Base-by-base conservation (phyloP, 2,329 filamentous ascomycete species). In the Claviceps sp. region DNA sequence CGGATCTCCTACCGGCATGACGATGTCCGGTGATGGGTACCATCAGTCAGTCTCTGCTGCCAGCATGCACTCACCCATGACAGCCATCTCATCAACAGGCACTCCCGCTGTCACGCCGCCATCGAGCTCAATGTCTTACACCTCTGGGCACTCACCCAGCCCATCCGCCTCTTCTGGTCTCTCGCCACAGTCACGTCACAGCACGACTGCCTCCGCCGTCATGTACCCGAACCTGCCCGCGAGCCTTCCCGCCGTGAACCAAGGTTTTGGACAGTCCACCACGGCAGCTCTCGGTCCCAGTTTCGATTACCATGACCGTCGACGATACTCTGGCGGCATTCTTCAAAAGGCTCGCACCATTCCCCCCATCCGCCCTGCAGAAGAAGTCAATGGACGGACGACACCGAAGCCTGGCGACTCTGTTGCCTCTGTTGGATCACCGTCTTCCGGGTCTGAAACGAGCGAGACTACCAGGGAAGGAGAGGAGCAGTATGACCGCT, bases 91-190 rank as follows among this genome's bases (percentile, higher is more conserved):
- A 42, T 81, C 79, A 22, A 77, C 77, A 42, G 84, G 86, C 55
- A 90, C 86, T 14, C 85, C 87, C 9, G 85, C 85, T 9, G 76
- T 89, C 56, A 90, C 86, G 2, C 87, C 86, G 7, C 83, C 85
- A 0, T 87, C 84, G 11, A 87, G 82, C 65, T 78, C 81, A 52
- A 75, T 88, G 63, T 89, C 86, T 0, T 89, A 89, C 69, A 82
- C 81, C 41, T 88, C 86, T 11, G 82, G 83, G 47, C 85, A 89
- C 64, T 90, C 86, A 6, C 86, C 86, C 2, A 78, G 74, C 57
- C 81, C 83, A 30, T 87, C 84, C n/a, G 80, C 78, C 47, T 50
- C 53, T 26, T 78, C 83, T 54, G 83, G 77, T 63, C 75, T 89
- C 64, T 87, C 84, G 49, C 84, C 84, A 1, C 74, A 77, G 45